Evolutionary conservation across 768 basidiomycete genomes (phyloP).

Genomic region (Lyophyllum shimeji): DNA sequence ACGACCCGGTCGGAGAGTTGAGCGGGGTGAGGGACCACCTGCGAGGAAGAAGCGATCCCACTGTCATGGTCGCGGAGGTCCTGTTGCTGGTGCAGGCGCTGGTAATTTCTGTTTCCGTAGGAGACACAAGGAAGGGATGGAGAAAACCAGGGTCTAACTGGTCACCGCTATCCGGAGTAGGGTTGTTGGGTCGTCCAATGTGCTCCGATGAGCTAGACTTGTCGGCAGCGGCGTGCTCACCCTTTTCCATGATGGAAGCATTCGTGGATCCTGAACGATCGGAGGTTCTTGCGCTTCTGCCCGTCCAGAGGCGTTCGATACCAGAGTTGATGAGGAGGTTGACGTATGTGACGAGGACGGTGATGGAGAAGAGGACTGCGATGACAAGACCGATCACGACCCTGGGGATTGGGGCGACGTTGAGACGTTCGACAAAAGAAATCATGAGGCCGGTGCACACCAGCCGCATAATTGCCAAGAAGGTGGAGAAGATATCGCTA

Average conservation of each 20-base stretch:
- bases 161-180: slow-evolving; percentile 49
- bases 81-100: slow-evolving; percentile 31
- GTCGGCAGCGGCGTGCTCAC: slow-evolving; percentile 13
- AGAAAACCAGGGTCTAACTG: slow-evolving; percentile 39
- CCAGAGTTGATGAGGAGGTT: slow-evolving; percentile 59
- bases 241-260: slow-evolving; percentile 41
- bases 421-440: slow-evolving; percentile 68
- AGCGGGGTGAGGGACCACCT: slow-evolving; percentile 35
- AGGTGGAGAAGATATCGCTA: slow-evolving; percentile 68
- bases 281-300: slow-evolving; percentile 8
- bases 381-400: slow-evolving; percentile 78
- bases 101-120: slow-evolving; percentile 33
- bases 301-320: slow-evolving; percentile 29
- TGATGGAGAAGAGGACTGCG: slow-evolving; percentile 69
- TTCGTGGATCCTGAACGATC: slow-evolving; percentile 22
- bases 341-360: slow-evolving; percentile 66
- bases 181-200: slow-evolving; percentile 44
- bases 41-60: slow-evolving; percentile 37
- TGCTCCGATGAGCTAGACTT: slow-evolving; percentile 13
- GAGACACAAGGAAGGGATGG: slow-evolving; percentile 46
- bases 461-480: slow-evolving; percentile 66
- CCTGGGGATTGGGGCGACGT: slow-evolving; percentile 73
- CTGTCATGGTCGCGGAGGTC: slow-evolving; percentile 34
- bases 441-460: slow-evolving; percentile 71
- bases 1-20: slow-evolving; percentile 17